Evolutionary conservation across 805 yeast genomes (phyloP).

Genomic region (Cyberlindnera maclurae): DNA sequence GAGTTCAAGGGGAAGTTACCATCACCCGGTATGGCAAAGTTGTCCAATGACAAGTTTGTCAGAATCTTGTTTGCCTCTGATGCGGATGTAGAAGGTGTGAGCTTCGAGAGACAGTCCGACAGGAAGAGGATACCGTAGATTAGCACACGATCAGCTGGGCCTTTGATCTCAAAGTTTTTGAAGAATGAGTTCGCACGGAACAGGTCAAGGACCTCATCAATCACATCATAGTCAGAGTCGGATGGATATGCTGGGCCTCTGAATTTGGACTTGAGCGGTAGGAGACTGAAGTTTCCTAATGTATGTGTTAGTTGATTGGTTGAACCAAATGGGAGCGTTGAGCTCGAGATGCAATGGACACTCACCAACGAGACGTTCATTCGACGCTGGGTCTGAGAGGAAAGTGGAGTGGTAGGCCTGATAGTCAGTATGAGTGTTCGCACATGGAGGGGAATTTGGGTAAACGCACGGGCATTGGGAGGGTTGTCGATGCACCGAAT

Average conservation of each 20-base stretch:
- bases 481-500: background rate
- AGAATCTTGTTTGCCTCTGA: conserved; percentile 61
- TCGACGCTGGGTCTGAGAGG: conserved; percentile 49
- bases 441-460: background rate
- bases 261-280: conserved; percentile 77
- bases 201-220: conserved; percentile 85
- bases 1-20: conserved; percentile 89
- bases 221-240: conserved; percentile 74
- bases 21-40: conserved; percentile 91
- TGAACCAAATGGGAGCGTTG: background rate
- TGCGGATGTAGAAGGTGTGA: conserved; percentile 41
- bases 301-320: background rate
- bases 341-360: background rate
- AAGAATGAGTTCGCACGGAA: conserved; percentile 95
- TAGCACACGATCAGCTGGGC: conserved; percentile 85
- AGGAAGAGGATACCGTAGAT: conserved; percentile 90
- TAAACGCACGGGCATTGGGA: background rate
- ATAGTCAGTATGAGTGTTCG: background rate
- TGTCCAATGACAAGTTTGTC: conserved; percentile 80
- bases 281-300: conserved; percentile 66
- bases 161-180: conserved; percentile 94
- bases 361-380: conserved; percentile 55
- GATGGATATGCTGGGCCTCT: conserved; percentile 90
- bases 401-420: conserved; percentile 78
- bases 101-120: conserved; percentile 71